These are phyloP conservation scores for Rutstroemia sp. DNA, from an alignment of 2,329 filamentous ascomycete species.

Conservation along the genomic window DNA sequence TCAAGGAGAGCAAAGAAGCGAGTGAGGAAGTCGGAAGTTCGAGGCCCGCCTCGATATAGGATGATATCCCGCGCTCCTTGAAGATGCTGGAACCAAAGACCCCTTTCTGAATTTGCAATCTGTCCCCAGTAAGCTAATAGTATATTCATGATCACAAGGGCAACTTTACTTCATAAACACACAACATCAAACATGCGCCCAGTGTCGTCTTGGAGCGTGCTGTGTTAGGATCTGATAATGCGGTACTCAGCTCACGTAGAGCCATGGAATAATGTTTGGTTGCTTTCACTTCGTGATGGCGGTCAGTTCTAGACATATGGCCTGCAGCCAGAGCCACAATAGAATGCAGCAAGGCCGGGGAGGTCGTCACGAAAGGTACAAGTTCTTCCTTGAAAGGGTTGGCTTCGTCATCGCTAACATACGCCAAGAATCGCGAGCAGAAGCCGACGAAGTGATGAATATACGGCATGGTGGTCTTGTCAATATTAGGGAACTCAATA, in stretches of 20 bases:
- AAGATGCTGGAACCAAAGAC: conserved; percentile 26
- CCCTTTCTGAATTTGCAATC: conserved; percentile 25
- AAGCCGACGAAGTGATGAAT: conserved; percentile 29
- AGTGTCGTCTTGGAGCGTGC: conserved; percentile 24
- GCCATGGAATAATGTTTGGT: conserved; percentile 25
- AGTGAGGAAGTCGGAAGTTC: conserved; percentile 22
- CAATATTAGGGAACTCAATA: conserved; percentile 25
- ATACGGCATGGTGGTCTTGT: conserved; percentile 22
- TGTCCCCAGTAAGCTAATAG: conserved; percentile 10
- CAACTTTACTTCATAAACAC: conserved; percentile 26
- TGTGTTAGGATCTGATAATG: conserved; percentile 20
- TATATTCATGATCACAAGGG: background rate
- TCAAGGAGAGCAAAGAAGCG: conserved; percentile 27
- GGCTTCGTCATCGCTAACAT: conserved; percentile 26
- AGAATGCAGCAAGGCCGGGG: conserved; percentile 25
- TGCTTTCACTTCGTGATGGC: conserved; percentile 21
- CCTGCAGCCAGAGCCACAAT: conserved; percentile 27
- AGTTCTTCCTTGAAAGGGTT: conserved; percentile 27
- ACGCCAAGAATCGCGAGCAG: conserved; percentile 25
- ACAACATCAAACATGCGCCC: conserved; percentile 26
- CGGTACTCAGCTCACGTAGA: conserved; percentile 20
- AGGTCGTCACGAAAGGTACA: conserved; percentile 21
- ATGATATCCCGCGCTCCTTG: conserved; percentile 27
- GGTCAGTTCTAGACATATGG: conserved; percentile 23
- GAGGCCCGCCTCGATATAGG: conserved; percentile 24